A percentile compares a stretch with the other conserved stretches of the same genome.
Conservation (phyloP, 768 basidiomycete genomes). For the Zangia roseola region DNA sequence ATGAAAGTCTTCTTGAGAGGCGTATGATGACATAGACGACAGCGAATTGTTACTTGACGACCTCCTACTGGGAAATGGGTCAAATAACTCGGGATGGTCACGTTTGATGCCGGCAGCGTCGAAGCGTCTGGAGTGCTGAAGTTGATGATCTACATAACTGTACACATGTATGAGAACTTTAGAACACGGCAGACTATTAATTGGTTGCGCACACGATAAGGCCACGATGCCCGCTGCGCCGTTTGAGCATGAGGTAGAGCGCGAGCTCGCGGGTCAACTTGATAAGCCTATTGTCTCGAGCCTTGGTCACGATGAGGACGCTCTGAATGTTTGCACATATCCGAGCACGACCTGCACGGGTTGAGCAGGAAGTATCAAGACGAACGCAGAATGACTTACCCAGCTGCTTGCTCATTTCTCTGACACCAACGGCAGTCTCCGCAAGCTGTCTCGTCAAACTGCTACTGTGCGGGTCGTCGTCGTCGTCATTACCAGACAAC, state of each 20-base stretch:
- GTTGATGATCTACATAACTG: constrained; percentile 93
- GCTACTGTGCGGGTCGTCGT: constrained; percentile 67
- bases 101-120: constrained; percentile 86
- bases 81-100: constrained; percentile 86
- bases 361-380: constrained; percentile 10
- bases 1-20: constrained; percentile 39
- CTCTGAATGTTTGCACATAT: constrained; percentile 91
- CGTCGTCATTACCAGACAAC: constrained; percentile 41
- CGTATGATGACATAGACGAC: constrained; percentile 51
- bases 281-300: constrained; percentile 94
- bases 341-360: constrained; percentile 77
- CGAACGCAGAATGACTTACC: constrained; percentile 48
- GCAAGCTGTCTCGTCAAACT: constrained; percentile 91
- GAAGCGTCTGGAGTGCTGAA: constrained; percentile 86
- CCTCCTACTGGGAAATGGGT: constrained; percentile 72
- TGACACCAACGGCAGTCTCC: constrained; percentile 94
- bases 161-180: constrained; percentile 17
- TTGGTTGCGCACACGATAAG: constrained; percentile 71
- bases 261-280: constrained; percentile 92
- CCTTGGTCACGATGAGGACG: constrained; percentile 95
- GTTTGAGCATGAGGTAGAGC: constrained; percentile 91
- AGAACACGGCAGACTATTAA: constrained; percentile 9
- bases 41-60: constrained; percentile 65
- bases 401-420: constrained; percentile 98
- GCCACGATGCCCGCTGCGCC: constrained; percentile 64